These are phyloP conservation scores for Fraxinus greggii DNA, from an alignment of 305 asterid species.

Conservation along the genomic window DNA sequence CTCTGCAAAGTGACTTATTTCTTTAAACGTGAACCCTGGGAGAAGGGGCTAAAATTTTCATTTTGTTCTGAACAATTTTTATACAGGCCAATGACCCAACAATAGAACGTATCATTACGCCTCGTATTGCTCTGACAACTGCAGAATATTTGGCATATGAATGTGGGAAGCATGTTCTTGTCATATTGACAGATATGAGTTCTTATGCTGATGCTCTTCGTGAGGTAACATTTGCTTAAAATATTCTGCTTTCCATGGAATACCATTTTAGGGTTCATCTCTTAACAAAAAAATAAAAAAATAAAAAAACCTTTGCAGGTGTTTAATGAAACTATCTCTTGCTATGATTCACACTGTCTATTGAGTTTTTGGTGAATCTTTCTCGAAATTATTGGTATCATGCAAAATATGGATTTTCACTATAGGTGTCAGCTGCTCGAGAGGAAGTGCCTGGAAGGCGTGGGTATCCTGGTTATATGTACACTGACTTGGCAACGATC, in stretches of 20 bases:
- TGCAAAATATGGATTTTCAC: conserved; percentile 9
- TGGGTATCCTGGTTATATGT: conserved; percentile 91
- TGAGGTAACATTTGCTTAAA: conserved; percentile 59
- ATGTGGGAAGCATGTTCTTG: conserved; percentile 99
- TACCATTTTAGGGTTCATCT: neutral
- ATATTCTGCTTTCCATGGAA: conserved; percentile 4
- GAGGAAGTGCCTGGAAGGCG: conserved; percentile 99
- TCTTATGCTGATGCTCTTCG: conserved; percentile 99
- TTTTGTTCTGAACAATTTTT: conserved; percentile 24
- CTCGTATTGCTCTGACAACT: conserved; percentile 94
- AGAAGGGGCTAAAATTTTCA: conserved; percentile 1
- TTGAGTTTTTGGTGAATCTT: neutral
- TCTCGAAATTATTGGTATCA: conserved; percentile 10
- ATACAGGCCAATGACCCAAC: conserved; percentile 95
- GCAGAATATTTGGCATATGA: conserved; percentile 94
- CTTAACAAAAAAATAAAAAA: neutral
- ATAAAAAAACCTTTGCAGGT: neutral
- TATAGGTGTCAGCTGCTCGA: conserved; percentile 94
- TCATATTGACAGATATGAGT: conserved; percentile 97
- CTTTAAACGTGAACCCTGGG: neutral
- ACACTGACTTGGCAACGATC: conserved; percentile 79
- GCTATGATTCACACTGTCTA: neutral
- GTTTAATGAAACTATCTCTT: neutral
- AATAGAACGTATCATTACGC: conserved; percentile 92
- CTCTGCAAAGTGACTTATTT: neutral